Conservation (phyloP, 805 yeast genomes). For the Kluyveromyces siamensis region DNA sequence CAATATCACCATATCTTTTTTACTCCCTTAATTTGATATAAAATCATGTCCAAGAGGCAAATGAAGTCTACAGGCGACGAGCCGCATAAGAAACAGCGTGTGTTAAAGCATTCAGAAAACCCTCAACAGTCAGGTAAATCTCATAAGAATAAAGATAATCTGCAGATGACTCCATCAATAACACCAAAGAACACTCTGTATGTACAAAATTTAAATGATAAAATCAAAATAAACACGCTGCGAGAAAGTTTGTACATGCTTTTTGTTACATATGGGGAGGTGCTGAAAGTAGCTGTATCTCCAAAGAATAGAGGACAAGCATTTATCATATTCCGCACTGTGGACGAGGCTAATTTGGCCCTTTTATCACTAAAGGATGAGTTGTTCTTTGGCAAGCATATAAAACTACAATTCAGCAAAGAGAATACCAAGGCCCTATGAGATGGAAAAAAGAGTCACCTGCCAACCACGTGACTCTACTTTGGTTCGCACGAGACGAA, state of each 20-base stretch:
- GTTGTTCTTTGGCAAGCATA: conserved; percentile 42
- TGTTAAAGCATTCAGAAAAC: neutral
- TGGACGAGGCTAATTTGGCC: conserved; percentile 45
- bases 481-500: neutral
- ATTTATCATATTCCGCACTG: conserved; percentile 43
- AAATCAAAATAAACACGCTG: conserved; percentile 36
- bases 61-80: neutral
- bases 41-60: neutral
- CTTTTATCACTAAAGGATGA: conserved; percentile 38
- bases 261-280: conserved; percentile 58
- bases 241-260: conserved; percentile 48
- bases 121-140: neutral
- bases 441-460: neutral
- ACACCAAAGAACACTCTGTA: conserved; percentile 43
- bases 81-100: neutral
- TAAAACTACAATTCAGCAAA: conserved; percentile 38
- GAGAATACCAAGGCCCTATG: conserved; percentile 9
- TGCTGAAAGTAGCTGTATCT: conserved; percentile 40
- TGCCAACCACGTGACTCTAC: neutral
- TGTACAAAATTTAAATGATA: conserved; percentile 50
- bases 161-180: neutral
- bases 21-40: no score
- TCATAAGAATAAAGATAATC: neutral
- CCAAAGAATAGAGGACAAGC: conserved; percentile 57
- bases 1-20: no score